phyloP scores from a whole-genome alignment of 331 rosid genomes.

The Rhamnella rubrinervis region DNA sequence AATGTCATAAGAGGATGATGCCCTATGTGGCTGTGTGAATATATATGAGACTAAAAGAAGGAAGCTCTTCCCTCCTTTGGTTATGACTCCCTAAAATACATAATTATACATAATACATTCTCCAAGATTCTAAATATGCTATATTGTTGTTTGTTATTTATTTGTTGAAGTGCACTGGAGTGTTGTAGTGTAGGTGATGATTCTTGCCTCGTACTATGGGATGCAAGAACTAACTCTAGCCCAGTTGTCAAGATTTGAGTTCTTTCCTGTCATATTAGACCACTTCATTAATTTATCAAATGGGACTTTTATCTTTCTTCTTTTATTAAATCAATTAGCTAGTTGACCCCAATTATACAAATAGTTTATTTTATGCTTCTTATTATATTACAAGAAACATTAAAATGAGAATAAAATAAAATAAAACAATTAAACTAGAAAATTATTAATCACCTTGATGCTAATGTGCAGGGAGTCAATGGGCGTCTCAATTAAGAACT shows the following conservation, averaged over 20 bases:
- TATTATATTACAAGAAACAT: no score
- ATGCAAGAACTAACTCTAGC: slow-evolving; percentile 30
- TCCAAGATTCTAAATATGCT: background rate
- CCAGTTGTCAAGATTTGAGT: slow-evolving; percentile 29
- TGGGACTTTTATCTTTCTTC: no score
- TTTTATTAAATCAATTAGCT: no score
- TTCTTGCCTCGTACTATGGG: slow-evolving; percentile 46
- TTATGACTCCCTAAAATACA: background rate
- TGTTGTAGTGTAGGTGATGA: slow-evolving; percentile 45
- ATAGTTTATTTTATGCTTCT: no score
- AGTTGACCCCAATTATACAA: no score
- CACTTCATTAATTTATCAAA: background rate
- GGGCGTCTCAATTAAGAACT: no score
- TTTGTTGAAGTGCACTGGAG: slow-evolving; percentile 32
- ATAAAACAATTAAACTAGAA: no score
- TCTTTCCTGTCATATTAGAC: background rate
- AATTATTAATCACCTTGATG: no score
- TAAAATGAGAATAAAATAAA: no score
- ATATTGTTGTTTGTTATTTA: background rate
- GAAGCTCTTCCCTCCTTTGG: background rate
- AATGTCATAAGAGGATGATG: background rate
- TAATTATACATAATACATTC: background rate
- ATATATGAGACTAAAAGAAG: background rate
- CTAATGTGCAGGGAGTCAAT: no score
- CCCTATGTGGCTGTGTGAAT: background rate